Evolutionary conservation across 495 filamentous ascomycete species (phyloP).

Genomic region (Trichocladium antarcticum): DNA sequence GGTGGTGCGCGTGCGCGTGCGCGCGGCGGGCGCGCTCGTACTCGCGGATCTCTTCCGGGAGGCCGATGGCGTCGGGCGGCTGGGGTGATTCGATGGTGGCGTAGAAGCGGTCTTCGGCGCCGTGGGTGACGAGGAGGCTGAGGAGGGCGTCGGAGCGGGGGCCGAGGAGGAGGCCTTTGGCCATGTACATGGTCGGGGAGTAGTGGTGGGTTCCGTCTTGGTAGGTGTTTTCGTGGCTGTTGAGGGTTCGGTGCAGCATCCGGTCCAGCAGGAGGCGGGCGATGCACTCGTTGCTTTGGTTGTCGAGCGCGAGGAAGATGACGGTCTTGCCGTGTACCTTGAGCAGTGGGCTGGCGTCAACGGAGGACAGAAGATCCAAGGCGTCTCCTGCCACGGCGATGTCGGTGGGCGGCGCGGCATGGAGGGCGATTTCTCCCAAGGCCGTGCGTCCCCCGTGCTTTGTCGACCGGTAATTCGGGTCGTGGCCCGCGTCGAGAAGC

Average conservation of each 20-base stretch:
- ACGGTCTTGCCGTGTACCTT: constrained; percentile 30
- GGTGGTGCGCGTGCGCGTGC: constrained; percentile 23
- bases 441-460: constrained; percentile 34
- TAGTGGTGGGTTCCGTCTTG: constrained; percentile 29
- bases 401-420: constrained; percentile 22
- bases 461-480: constrained; percentile 32
- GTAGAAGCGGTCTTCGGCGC: constrained; percentile 32
- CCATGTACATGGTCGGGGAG: constrained; percentile 35
- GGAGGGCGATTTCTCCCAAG: constrained; percentile 34
- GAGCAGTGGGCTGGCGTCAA: constrained; percentile 30
- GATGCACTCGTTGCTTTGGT: constrained; percentile 27
- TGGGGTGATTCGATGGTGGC: constrained; percentile 28
- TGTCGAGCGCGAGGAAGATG: constrained; percentile 35
- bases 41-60: constrained; percentile 29
- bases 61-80: constrained; percentile 29
- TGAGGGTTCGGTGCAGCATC: constrained; percentile 28
- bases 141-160: constrained; percentile 12
- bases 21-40: constrained; percentile 29
- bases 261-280: constrained; percentile 25
- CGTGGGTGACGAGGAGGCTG: constrained; percentile 26
- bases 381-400: constrained; percentile 23
- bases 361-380: constrained; percentile 28
- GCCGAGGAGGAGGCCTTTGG: constrained; percentile 26
- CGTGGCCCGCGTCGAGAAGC: constrained; percentile 30
- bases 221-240: constrained; percentile 33